Percentiles rank a stretch among this genome's conserved stretches.
phyloP scores from a whole-genome alignment of 768 basidiomycete genomes.

The Omphalotus guepiniiformis region DNA sequence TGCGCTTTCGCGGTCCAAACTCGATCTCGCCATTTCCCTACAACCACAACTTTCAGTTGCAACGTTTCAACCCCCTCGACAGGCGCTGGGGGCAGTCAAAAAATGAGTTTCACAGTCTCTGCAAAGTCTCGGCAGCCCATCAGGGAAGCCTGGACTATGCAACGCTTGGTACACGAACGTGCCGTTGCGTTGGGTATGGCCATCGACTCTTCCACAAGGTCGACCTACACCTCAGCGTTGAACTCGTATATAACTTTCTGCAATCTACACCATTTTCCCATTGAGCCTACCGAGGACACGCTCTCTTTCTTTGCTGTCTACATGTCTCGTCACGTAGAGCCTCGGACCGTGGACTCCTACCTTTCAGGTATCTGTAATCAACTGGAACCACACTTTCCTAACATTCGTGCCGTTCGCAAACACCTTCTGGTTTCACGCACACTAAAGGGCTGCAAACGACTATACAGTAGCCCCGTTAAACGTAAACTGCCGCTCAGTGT shows the following conservation, averaged over 20 bases:
- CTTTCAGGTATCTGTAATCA: constrained; percentile 33
- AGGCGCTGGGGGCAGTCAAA: constrained; percentile 18
- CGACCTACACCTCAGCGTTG: constrained; percentile 28
- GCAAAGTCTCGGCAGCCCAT: constrained; percentile 22
- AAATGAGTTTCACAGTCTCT: constrained; percentile 12
- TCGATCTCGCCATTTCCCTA: no score
- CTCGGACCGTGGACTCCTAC: constrained; percentile 29
- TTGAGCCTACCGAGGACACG: constrained; percentile 33
- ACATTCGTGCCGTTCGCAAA: constrained; percentile 16
- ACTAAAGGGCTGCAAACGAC: constrained; percentile 18
- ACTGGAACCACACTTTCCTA: constrained; percentile 27
- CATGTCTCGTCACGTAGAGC: constrained; percentile 33
- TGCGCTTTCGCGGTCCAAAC: no score
- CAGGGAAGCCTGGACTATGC: constrained; percentile 24
- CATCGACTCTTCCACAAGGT: constrained; percentile 18
- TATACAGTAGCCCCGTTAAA: constrained; percentile 1
- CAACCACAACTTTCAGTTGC: no score
- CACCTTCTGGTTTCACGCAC: constrained; percentile 21
- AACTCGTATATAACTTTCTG: constrained; percentile 36
- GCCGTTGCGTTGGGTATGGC: constrained; percentile 28
- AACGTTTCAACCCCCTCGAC: background rate
- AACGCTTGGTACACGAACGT: constrained; percentile 23
- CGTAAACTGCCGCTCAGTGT: constrained; percentile 21
- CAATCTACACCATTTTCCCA: constrained; percentile 23
- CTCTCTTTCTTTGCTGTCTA: constrained; percentile 31